Evolutionary conservation across 2,329 filamentous ascomycete species (phyloP), one percentile per base, ranked within the genome.

Genomic region (Nemania serpens): DNA sequence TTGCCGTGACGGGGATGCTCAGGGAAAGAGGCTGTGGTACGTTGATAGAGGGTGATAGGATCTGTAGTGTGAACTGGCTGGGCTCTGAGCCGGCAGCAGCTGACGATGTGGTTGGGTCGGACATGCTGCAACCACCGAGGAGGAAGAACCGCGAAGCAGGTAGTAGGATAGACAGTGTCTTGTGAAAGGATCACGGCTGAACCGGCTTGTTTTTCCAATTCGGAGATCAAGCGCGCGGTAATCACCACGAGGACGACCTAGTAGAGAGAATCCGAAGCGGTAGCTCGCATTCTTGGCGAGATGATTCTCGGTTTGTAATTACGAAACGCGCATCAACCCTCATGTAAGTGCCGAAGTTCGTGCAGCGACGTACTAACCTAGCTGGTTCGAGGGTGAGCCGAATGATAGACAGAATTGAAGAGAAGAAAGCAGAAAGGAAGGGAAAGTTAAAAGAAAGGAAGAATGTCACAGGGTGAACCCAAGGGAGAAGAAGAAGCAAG

Each of bases 31-130:
- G 81, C 18, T 78, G 77, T 53, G 77, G 79, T 12, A 86, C 81
- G 37, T 80, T 81, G 51, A 80, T 75, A 13, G 84, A 87, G 3
- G 85, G 85, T 61, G 85, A 88, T 42, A 88, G 71, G 60, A 88
- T 76, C 63, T 85, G 80, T 52, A 88, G 77, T 59, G 82, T 85
- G 72, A 87, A 80, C 52, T 63, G 66, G 34, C 57, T 54, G 52
- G 69, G 61, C 52, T 68, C 69, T 47, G 71, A 29, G 25, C 7
- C 61, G 58, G 66, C 69, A 55, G 71, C 56, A 43, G 36, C 11
- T 10, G 36, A 39, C 11, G 70, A 67, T 59, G 73, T 73, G 58
- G 77, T 41, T 50, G 52, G 51, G 33, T 57, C 47, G 18, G 55
- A 60, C 42, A 50, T 42, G 33, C 25, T 62, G 29, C 18, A 11